Conservation (phyloP, 495 filamentous ascomycete species). For the Neurospora hispaniola region DNA sequence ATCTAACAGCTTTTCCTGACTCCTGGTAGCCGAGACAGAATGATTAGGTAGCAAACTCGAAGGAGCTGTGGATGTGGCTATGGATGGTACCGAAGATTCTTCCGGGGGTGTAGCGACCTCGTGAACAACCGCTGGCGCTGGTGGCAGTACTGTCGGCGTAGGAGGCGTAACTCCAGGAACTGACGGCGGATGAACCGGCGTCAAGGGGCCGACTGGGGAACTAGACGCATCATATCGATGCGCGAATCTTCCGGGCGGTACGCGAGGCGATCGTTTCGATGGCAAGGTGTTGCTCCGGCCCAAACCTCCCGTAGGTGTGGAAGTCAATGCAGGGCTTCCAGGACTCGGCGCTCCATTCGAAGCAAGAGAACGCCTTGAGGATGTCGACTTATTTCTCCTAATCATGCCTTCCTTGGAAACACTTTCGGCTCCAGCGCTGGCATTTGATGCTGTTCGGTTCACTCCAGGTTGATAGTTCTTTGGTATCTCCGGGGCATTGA, state of each 20-base stretch:
- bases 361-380: conserved; percentile 56
- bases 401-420: conserved; percentile 68
- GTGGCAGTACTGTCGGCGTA: conserved; percentile 2
- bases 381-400: conserved; percentile 70
- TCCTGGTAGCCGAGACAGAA: conserved; percentile 25
- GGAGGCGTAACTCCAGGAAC: neutral
- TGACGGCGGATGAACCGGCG: conserved; percentile 13
- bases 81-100: conserved; percentile 4
- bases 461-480: conserved; percentile 36
- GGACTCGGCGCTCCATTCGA: conserved; percentile 63
- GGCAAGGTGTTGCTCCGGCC: conserved; percentile 90
- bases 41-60: conserved; percentile 7
- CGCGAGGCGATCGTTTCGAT: conserved; percentile 76
- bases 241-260: conserved; percentile 45
- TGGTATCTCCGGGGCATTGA: conserved; percentile 45
- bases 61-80: conserved; percentile 4
- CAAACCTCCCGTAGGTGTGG: conserved; percentile 50
- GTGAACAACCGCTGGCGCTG: conserved; percentile 17
- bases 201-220: conserved; percentile 24
- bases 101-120: conserved; percentile 17
- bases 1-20: conserved; percentile 38
- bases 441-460: conserved; percentile 69
- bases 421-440: conserved; percentile 78
- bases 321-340: conserved; percentile 50
- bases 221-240: conserved; percentile 17